These are phyloP conservation scores for Linderina pennispora DNA, from an alignment of 192 early-diverging fungal genomes.

Conservation along the genomic window DNA sequence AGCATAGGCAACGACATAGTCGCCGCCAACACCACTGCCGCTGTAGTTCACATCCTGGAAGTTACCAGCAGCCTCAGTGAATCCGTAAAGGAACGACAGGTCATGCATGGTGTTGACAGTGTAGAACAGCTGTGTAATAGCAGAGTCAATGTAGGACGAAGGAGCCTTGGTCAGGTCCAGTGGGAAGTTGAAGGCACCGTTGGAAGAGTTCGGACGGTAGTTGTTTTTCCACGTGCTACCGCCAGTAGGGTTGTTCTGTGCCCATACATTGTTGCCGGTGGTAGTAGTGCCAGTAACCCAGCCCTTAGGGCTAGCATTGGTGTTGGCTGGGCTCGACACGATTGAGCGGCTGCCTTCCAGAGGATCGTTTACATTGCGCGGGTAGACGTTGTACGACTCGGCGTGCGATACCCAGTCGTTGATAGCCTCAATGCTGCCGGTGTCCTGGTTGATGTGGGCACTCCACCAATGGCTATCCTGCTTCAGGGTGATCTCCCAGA, in stretches of 20 bases:
- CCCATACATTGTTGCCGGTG: constrained; percentile 86
- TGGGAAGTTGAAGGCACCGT: constrained; percentile 64
- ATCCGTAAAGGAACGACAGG: constrained; percentile 82
- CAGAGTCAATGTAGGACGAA: constrained; percentile 65
- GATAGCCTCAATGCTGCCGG: constrained; percentile 35
- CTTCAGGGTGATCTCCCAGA: constrained; percentile 52
- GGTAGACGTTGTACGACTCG: constrained; percentile 72
- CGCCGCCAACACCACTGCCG: constrained; percentile 64
- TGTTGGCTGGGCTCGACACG: constrained; percentile 51
- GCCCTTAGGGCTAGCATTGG: constrained; percentile 64
- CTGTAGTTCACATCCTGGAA: constrained; percentile 88
- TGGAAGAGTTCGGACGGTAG: constrained; percentile 71
- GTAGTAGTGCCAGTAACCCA: constrained; percentile 68
- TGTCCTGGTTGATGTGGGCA: constrained; percentile 12
- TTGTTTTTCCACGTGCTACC: constrained; percentile 75
- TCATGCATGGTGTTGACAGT: constrained; percentile 91
- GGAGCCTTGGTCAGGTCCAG: constrained; percentile 63
- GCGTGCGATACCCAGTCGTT: constrained; percentile 59
- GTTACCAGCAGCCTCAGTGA: constrained; percentile 88
- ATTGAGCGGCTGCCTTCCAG: constrained; percentile 56
- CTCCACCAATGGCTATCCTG: constrained; percentile 46
- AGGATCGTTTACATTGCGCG: constrained; percentile 76
- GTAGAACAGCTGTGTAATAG: constrained; percentile 89
- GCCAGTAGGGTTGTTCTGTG: constrained; percentile 80
- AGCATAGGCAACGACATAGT: constrained; percentile 87